Evolutionary conservation across 345 rosid genomes (phyloP), one percentile per base, ranked within the genome.

Genomic region (Salix exigua): DNA sequence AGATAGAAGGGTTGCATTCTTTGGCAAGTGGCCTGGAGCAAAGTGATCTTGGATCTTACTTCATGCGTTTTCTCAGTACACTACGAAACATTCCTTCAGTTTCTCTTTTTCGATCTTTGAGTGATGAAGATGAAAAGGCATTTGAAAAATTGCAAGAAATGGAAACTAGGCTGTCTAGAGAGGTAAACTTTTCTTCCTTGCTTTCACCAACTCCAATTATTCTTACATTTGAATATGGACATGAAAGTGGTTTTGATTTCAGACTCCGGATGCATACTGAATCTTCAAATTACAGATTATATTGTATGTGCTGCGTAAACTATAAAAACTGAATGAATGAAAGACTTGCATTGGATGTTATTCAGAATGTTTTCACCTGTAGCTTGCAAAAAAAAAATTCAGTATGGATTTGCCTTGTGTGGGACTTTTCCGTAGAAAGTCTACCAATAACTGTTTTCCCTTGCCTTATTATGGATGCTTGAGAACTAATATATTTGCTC

Each of bases 21-120:
- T 78, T 80, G 50, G 81, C 80, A 37, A 87, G 78, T 75, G 86
- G 88, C 75, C 73, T 73, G 70, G 98, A 94, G 86, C 79, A 84
- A 2, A 86, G 80, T 87, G 98, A 92, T 82, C 87, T 90, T 72
- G 92, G 95, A 70, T 85, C 93, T 5, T 92, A 89, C 85, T 96
- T 96, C 74, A 86, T 96, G 94, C 78, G 78, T 21, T 96, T 94
- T 80, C 88, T 94, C 75, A 83, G 89, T 85, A 94, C 97, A 73
- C 83, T 96, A 79, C 91, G 91, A 72, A 92, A 81, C 79, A 96
- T 96, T 83, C 99, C 99, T 67, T 94, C 99, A 7, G 92, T 96
- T 81, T 93, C 98, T 70, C 89, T 94, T 67, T 96, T 92, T 74
- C 90, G 93, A 78, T 72, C 91, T 77, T 80, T 96, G 81, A 86